Base-by-base conservation (phyloP, 2,329 filamentous ascomycete species). In the Pyrenophora seminiperda region DNA sequence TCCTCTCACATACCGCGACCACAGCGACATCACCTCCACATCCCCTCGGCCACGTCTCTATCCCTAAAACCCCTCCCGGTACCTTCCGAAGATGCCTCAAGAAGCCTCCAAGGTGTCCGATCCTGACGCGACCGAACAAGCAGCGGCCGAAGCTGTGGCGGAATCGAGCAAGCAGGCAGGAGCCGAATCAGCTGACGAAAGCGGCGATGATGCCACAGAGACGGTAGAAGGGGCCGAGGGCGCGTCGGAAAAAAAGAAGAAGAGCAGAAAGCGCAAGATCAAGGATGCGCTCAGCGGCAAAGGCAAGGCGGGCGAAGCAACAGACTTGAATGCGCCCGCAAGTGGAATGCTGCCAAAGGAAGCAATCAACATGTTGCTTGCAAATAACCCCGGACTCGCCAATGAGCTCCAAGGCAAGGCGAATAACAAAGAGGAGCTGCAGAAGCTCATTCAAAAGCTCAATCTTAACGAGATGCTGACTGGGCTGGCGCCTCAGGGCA, bases 381-480 rank as follows among this genome's bases (percentile, higher is more conserved):
- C 73, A 15, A 58, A 63, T 40, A 75, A 75, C 54, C 73, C 73
- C 5, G 68, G 68, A 34, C 66, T 75, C 19, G 72, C 71, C 53
- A 62, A 68, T 14, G 71, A 75, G 47, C 59, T 75, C 31, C 38
- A 65, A 31, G 59, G 66, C 53, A 71, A 64, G 53, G 51, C 54
- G 14, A 68, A 62, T 20, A 64, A 61, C 37, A 63, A 56, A 44
- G 56, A 58, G 22, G 63, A 67, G 9, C 47, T 73, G 15, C 73
- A 79, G 40, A 76, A 83, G 38, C 67, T 80, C 58, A 67, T 86
- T 57, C 83, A 83, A 74, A 82, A 82, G 62, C 78, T 90, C 68
- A 86, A 81, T 58, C 76, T 90, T 47, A 82, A 86, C 68, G 86
- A 90, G 56, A 83, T 90, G 67, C 83, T 90, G 81, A 89, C 88